Evolutionary conservation across 2,329 filamentous ascomycete species (phyloP).

Genomic region (Stagonosporopsis rhizophila): DNA sequence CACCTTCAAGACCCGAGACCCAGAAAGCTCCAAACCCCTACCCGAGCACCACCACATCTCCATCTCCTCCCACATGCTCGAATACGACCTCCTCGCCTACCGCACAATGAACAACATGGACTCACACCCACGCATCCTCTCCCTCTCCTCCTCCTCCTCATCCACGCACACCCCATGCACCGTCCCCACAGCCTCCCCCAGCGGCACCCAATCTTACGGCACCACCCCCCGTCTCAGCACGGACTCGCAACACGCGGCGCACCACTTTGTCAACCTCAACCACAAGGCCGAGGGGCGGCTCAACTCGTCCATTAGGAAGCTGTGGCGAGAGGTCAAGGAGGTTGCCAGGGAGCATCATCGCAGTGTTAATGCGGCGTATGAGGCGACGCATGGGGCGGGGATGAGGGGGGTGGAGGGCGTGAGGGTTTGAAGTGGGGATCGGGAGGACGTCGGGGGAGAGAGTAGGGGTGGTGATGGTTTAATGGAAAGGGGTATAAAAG

Average conservation of each 20-base stretch:
- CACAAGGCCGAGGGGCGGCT: constrained; percentile 28
- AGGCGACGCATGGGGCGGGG: constrained; percentile 33
- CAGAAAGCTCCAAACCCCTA: neutral
- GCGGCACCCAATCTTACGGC: constrained; percentile 7
- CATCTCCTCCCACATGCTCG: neutral
- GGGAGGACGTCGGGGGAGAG: neutral
- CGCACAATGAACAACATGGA: constrained; percentile 31
- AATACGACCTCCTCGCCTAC: constrained; percentile 14
- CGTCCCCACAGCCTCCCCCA: constrained; percentile 20
- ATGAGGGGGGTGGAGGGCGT: neutral
- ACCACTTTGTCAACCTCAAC: constrained; percentile 28
- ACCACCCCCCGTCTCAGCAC: constrained; percentile 20
- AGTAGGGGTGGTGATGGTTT: no score
- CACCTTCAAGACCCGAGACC: neutral
- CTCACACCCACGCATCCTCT: constrained; percentile 32
- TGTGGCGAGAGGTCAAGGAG: constrained; percentile 40
- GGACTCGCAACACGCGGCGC: constrained; percentile 33
- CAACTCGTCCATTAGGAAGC: constrained; percentile 36
- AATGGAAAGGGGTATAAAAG: no score
- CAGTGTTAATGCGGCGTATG: constrained; percentile 39
- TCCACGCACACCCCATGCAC: constrained; percentile 6
- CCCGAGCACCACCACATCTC: no score
- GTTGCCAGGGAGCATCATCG: constrained; percentile 39
- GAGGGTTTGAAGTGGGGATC: neutral
- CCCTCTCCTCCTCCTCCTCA: constrained; percentile 21